Evolutionary conservation across 2,329 filamentous ascomycete species (phyloP), one percentile per base, ranked within the genome.

Genomic region (Sclerotinia glacialis): DNA sequence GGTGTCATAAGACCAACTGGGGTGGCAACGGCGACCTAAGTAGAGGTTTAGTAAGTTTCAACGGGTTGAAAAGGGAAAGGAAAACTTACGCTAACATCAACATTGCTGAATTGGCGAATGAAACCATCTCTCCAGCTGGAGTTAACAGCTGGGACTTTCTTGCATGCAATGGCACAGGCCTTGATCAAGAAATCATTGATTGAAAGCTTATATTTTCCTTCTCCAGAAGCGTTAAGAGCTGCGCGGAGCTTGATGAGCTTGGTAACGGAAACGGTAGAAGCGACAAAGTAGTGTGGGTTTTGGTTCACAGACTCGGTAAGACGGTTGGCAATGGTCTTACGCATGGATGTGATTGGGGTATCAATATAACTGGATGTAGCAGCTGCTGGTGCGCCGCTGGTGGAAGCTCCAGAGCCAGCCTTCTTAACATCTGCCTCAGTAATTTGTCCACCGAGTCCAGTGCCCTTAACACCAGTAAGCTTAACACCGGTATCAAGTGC

Each of bases 141-240:
- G 86, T 99, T 99, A 81, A 93, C 95, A 71, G 91, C 86, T 68
- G 95, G 95, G 59, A 98, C 93, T 86, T 97, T 97, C 82, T 89
- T 89, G 78, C 90, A 92, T 69, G 95, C 95, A 70, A 91, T 83
- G 68, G 87, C 91, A 67, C 94, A 91, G 73, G 94, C 95, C 87
- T 99, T 99, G 86, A 99, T 92, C 71, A 99, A 85, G 86, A 99
- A 97, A 82, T 99, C 95, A 82, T 99, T 99, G 81, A 99, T 92
- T n/a, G 93, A 97, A 68, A 99, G 91, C 87, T 97, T 99, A 87
- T 97, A 99, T 80, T 93, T 89, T 81, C 94, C 95, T 70, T 97
- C 89, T 58, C 92, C 84, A 16, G 91, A 89, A 77, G 88, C 86
- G 83, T 99, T 99, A 73, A 99, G 87, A 67, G 94, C 93, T 81